phyloP scores from a whole-genome alignment of 176 grass and related monocot species.

The Cenchrus americanus region DNA sequence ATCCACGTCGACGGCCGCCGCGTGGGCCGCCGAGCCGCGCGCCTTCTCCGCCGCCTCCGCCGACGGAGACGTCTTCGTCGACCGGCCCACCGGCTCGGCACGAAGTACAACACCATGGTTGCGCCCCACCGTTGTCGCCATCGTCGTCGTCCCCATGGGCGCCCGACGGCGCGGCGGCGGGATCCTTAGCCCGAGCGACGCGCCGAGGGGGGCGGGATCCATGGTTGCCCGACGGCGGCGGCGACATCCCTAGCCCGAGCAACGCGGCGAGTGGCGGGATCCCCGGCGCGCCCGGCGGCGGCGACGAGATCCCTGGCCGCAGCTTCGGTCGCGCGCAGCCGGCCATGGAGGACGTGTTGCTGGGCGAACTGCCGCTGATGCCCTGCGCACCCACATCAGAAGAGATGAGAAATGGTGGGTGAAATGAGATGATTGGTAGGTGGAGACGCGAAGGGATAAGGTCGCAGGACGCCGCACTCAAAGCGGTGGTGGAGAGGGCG shows the following conservation, averaged over 20 bases:
- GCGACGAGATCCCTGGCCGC: too few species aligned
- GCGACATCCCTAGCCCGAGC: conserved; percentile 12
- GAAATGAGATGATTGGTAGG: too few species aligned
- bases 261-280: not conserved
- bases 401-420: too few species aligned
- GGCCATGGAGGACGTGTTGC: too few species aligned
- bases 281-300: too few species aligned
- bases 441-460: too few species aligned
- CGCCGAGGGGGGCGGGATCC: not conserved
- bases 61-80: conserved; percentile 38
- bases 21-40: conserved; percentile 55
- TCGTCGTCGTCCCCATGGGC: conserved; percentile 82
- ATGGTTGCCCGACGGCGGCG: too few species aligned
- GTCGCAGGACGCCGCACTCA: too few species aligned
- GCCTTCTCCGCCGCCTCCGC: conserved; percentile 46
- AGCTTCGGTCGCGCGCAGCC: too few species aligned
- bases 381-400: too few species aligned
- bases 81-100: conserved; percentile 69
- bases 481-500: too few species aligned
- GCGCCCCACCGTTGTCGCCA: conserved; percentile 88
- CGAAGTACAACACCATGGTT: conserved; percentile 82
- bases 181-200: conserved; percentile 25
- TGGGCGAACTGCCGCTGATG: too few species aligned
- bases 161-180: not conserved
- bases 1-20: conserved; percentile 90